phyloP scores from a whole-genome alignment of 1,284 basidiomycete genomes.

The Leucoagaricus sp. region DNA sequence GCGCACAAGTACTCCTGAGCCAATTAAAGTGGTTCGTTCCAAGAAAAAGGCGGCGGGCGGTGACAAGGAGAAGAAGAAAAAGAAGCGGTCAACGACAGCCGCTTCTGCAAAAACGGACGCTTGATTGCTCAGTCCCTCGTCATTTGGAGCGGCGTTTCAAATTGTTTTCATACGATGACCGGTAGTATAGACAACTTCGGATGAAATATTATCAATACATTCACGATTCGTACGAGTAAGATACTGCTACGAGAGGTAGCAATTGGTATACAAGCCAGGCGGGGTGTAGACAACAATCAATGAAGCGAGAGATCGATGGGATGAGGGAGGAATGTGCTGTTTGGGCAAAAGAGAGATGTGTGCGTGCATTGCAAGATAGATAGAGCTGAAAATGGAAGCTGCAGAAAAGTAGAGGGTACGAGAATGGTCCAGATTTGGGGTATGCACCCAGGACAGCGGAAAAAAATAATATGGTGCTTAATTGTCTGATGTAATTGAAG shows the following conservation, averaged over 20 bases:
- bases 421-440: neutral
- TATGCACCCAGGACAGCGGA: neutral
- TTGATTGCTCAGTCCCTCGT: neutral
- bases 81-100: neutral
- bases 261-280: conserved; percentile 28
- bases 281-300: conserved; percentile 21
- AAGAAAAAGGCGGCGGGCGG: conserved; percentile 69
- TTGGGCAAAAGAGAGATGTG: conserved; percentile 11
- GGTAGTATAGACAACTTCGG: neutral
- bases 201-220: conserved; percentile 19
- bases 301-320: conserved; percentile 20
- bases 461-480: neutral
- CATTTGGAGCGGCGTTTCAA: neutral
- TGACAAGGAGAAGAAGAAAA: conserved; percentile 44
- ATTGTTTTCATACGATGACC: neutral
- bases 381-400: conserved; percentile 12
- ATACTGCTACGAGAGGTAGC: conserved; percentile 15
- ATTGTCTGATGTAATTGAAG: neutral
- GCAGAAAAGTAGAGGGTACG: neutral
- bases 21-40: conserved; percentile 72
- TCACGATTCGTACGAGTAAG: conserved; percentile 6
- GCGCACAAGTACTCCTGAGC: conserved; percentile 61
- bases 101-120: neutral
- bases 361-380: conserved; percentile 16
- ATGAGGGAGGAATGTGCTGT: conserved; percentile 16